phyloP scores from a whole-genome alignment of 345 rosid species.

The Linum tenue region DNA sequence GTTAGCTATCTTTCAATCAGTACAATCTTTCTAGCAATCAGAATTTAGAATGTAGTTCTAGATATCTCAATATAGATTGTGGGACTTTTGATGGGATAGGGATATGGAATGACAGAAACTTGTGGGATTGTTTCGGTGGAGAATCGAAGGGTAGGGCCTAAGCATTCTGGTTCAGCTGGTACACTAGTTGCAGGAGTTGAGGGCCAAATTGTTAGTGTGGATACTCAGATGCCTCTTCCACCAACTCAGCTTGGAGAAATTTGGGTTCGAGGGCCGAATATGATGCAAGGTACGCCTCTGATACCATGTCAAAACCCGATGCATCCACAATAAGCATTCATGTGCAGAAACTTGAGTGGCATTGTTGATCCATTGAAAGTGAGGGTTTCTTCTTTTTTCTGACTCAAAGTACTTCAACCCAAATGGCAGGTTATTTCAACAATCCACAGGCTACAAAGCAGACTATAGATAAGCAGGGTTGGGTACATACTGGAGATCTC shows the following conservation, averaged over 20 bases:
- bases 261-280: slow-evolving; percentile 84
- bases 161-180: slow-evolving; percentile 69
- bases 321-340: no score
- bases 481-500: slow-evolving; percentile 90
- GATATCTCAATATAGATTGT: no score
- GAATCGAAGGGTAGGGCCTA: slow-evolving; percentile 30
- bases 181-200: slow-evolving; percentile 59
- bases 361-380: slow-evolving; percentile 12
- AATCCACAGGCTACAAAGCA: slow-evolving; percentile 66
- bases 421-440: slow-evolving; percentile 50
- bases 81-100: slow-evolving; percentile 24
- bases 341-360: background rate
- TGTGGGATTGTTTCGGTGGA: slow-evolving; percentile 54
- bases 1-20: slow-evolving; percentile 23
- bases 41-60: no score
- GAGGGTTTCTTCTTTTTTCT: no score
- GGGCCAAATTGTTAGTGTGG: slow-evolving; percentile 56
- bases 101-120: slow-evolving; percentile 93
- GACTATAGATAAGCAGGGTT: slow-evolving; percentile 66
- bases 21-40: background rate
- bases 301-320: no score
- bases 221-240: slow-evolving; percentile 56
- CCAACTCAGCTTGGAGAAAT: slow-evolving; percentile 74
- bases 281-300: slow-evolving; percentile 60
- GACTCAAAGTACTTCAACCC: no score